Conservation (phyloP, 2,329 filamentous ascomycete species). For the Nothophaeocryptopus gaeumannii region DNA sequence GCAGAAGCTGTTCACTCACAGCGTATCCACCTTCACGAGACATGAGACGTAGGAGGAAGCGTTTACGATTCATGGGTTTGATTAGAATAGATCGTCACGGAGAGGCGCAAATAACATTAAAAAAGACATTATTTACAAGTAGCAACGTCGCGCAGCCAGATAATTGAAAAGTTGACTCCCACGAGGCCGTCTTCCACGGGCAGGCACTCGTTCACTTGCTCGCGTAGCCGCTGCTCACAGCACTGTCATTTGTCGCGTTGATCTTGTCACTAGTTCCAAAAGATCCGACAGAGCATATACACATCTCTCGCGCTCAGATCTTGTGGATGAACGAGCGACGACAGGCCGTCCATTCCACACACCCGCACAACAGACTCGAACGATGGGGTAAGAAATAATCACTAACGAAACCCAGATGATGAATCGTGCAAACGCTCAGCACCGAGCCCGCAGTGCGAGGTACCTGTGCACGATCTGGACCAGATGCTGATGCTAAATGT, state of each 20-base stretch:
- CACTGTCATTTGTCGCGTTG: constrained; percentile 11
- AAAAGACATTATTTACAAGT: constrained; percentile 32
- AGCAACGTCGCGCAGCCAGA: not conserved
- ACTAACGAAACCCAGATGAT: constrained; percentile 13
- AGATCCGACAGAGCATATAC: constrained; percentile 27
- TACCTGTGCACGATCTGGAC: constrained; percentile 18
- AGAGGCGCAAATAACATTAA: constrained; percentile 25
- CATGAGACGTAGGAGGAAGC: too few relatives aligned
- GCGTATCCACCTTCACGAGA: not conserved
- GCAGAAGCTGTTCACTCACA: not conserved
- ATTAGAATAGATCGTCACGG: not conserved
- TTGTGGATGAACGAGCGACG: constrained; percentile 11
- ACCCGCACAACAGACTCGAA: constrained; percentile 15
- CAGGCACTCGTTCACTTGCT: constrained; percentile 11
- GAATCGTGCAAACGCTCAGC: constrained; percentile 23
- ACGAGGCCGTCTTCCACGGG: constrained; percentile 10
- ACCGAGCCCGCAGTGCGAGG: constrained; percentile 25
- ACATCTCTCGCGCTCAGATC: constrained; percentile 15
- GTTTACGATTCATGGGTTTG: not conserved
- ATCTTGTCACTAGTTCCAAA: constrained; percentile 13
- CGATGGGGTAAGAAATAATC: constrained; percentile 14
- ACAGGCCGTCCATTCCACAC: constrained; percentile 5
- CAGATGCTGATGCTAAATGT: constrained; percentile 22
- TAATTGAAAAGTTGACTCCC: constrained; percentile 3
- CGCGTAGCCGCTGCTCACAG: constrained; percentile 1